Conservation (phyloP, 495 filamentous ascomycete genomes). For the Xylona heveae region DNA sequence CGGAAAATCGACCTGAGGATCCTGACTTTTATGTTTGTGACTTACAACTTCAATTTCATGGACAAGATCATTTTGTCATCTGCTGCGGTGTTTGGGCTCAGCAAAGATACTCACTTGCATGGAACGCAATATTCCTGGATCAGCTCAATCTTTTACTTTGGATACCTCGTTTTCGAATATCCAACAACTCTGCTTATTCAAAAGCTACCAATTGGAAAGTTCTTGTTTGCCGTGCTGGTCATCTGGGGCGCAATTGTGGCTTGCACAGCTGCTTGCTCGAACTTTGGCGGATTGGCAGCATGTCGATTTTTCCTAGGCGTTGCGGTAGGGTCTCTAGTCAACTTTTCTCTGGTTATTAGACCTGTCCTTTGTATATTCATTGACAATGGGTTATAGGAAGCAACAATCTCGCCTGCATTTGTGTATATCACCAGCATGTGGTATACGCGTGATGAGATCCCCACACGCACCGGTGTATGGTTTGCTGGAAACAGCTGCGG, state of each 20-base stretch:
- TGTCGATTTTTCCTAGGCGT: constrained; percentile 26
- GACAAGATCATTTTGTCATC: constrained; percentile 18
- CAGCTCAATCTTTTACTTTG: constrained; percentile 17
- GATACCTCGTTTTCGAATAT: constrained; percentile 14
- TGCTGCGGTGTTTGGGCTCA: constrained; percentile 14
- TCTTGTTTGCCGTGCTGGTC: constrained; percentile 15
- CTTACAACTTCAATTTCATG: constrained; percentile 16
- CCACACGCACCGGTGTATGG: constrained; percentile 4
- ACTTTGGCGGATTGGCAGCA: background rate
- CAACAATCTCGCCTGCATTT: constrained; percentile 21
- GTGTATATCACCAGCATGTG: constrained; percentile 16
- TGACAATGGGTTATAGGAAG: constrained; percentile 20
- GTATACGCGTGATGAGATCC: constrained; percentile 18
- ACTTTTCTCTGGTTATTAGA: background rate
- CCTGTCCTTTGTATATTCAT: background rate
- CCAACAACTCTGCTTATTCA: constrained; percentile 12
- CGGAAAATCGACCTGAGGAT: constrained; percentile 14
- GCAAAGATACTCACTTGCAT: constrained; percentile 8
- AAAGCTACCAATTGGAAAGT: constrained; percentile 14
- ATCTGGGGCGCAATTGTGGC: constrained; percentile 6
- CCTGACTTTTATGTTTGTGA: constrained; percentile 13
- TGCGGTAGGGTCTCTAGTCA: constrained; percentile 6
- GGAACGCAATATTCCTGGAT: constrained; percentile 19
- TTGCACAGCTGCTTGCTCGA: background rate
- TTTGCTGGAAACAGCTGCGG: background rate